Evolutionary conservation across 257 asterid genomes (phyloP).

Genomic region (Fraxinus pennsylvanica): DNA sequence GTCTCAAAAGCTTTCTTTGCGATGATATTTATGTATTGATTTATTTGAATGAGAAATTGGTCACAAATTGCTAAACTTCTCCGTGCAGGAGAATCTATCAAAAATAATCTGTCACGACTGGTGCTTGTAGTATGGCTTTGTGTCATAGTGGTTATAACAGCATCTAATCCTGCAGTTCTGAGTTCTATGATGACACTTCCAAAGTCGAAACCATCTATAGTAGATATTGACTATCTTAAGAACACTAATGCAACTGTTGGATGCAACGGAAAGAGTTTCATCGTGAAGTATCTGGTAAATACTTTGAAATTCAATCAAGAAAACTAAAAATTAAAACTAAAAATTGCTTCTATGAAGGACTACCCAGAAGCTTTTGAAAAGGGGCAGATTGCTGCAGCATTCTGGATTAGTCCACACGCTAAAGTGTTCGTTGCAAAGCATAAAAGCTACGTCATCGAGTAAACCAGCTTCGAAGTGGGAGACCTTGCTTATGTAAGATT

Average conservation of each 20-base stretch:
- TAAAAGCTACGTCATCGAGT: no score
- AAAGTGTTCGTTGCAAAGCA: constrained; percentile 44
- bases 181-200: constrained; percentile 61
- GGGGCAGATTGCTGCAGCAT: constrained; percentile 62
- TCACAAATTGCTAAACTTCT: not conserved
- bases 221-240: constrained; percentile 41
- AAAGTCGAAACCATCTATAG: constrained; percentile 42
- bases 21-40: no score
- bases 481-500: constrained; percentile 71
- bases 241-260: constrained; percentile 50
- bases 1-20: no score
- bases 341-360: constrained; percentile 32
- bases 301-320: constrained; percentile 38
- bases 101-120: constrained; percentile 44
- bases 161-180: constrained; percentile 60
- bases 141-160: constrained; percentile 41
- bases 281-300: constrained; percentile 33
- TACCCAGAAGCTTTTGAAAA: constrained; percentile 47
- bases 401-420: constrained; percentile 58
- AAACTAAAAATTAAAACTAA: constrained; percentile 23
- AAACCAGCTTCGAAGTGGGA: constrained; percentile 52
- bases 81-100: constrained; percentile 52
- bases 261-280: constrained; percentile 53
- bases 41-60: not conserved
- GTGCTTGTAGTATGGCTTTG: constrained; percentile 58